Conservation (phyloP, 2,329 filamentous ascomycete species). For the Venturia oleaginea region DNA sequence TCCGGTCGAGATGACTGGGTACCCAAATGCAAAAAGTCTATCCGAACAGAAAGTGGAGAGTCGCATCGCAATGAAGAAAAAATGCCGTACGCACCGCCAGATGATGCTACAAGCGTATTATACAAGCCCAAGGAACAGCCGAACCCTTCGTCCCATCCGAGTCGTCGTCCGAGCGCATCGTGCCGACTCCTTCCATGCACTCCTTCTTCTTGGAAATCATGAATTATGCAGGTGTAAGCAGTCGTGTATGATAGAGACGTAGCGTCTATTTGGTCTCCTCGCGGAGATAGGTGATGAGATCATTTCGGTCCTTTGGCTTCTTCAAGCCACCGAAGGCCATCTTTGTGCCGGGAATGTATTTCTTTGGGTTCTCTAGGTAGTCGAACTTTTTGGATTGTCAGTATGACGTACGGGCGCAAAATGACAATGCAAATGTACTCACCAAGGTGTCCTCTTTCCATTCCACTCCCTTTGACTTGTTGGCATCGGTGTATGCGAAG, state of each 20-base stretch:
- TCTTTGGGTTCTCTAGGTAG: slow-evolving; percentile 99
- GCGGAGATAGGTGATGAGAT: slow-evolving; percentile 83
- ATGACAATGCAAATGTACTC: slow-evolving; percentile 28
- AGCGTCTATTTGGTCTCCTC: slow-evolving; percentile 57
- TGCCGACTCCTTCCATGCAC: neutral
- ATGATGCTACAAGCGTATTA: slow-evolving; percentile 2
- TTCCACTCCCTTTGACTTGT: slow-evolving; percentile 89
- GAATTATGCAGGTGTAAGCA: neutral
- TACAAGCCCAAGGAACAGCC: neutral
- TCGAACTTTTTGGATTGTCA: slow-evolving; percentile 56
- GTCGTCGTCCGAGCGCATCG: neutral
- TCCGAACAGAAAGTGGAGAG: slow-evolving; percentile 6
- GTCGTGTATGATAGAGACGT: slow-evolving; percentile 19
- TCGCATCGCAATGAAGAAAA: slow-evolving; percentile 3
- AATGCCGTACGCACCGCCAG: slow-evolving; percentile 1
- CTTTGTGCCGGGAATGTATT: slow-evolving; percentile 99
- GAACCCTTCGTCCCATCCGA: neutral
- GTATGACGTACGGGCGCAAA: neutral
- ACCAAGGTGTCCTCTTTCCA: slow-evolving; percentile 85
- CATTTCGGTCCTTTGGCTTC: slow-evolving; percentile 99
- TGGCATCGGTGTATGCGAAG: slow-evolving; percentile 97
- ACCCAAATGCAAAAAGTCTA: slow-evolving; percentile 1
- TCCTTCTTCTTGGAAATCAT: neutral
- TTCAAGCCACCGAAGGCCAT: slow-evolving; percentile 99
- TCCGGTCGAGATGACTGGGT: neutral